Base-by-base conservation (phyloP, 1,284 basidiomycete genomes). In the Blastosporella zonata region DNA sequence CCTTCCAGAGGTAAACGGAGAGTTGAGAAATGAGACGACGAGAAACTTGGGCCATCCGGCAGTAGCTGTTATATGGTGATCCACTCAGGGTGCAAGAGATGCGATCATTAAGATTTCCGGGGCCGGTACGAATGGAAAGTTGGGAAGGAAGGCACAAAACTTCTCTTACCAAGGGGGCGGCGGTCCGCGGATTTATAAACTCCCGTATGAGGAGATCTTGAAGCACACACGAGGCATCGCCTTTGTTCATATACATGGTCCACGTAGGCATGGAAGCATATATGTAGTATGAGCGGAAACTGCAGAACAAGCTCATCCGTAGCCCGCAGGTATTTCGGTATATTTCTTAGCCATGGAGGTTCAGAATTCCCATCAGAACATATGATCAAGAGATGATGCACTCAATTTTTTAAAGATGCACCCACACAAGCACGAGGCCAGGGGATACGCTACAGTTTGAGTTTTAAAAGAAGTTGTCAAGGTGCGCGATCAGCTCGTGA, bases 91-190 rank as follows among this genome's bases (percentile, higher is more conserved):
- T 53, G 59, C 58, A 53, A 48, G 55, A 56, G 56, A 61, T 66
- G 66, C 64, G 67, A 70, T 69, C 66, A 68, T 54, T 56, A 63
- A 62, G 57, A 59, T 67, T 66, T 62, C 54, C 62, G 67, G 55
- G 56, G 54, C 59, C 63, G 62, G 62, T 56, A 63, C 59, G 55
- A 62, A 56, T 58, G 58, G 43, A 46, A 50, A 50, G 29, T 37
- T 43, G 47, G 46, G 37, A 53, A 47, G 15, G 38, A 13, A 25
- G 10, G 28, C 15, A 34, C 28, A 37, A 37, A 41, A 39, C 52
- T 59, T 59, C 53, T 46, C 44, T 56, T 50, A 50, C 50, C 49
- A 54, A 58, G 53, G 52, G 38, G 63, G 70, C 69, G 25, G n/a
- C 10, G 66, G 41, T 64, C 70, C 71, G 72, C 68, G 70, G 70